Conservation (phyloP, 2,329 filamentous ascomycete species). For the Pseudocercospora vitis region DNA sequence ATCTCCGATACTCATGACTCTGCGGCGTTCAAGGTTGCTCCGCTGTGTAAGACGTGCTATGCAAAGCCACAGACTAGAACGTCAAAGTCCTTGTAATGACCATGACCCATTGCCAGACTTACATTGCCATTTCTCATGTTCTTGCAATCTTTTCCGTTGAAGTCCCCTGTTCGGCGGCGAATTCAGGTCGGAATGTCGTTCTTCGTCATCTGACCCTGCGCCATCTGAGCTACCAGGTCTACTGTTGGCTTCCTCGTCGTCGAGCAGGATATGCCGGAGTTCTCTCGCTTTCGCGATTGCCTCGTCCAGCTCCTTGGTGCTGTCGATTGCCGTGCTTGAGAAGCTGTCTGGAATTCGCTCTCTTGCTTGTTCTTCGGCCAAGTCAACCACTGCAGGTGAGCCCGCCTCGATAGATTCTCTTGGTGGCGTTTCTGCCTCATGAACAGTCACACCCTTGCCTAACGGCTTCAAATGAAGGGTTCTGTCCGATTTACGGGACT, state of each 20-base stretch:
- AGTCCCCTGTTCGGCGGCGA: constrained; percentile 26
- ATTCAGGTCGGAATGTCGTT: constrained; percentile 8
- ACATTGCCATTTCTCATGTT: constrained; percentile 54
- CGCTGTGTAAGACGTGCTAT: too few species aligned
- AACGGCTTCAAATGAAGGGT: constrained; percentile 55
- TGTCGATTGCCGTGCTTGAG: background rate
- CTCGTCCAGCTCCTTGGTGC: constrained; percentile 60
- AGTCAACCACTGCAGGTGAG: constrained; percentile 1
- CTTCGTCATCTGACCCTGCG: constrained; percentile 16
- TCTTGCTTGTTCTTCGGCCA: background rate
- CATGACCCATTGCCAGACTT: too few species aligned
- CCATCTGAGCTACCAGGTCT: constrained; percentile 33
- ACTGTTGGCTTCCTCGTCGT: constrained; percentile 41
- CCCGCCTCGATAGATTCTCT: constrained; percentile 33
- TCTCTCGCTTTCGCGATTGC: constrained; percentile 64
- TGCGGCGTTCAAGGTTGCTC: too few species aligned
- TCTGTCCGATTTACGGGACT: constrained; percentile 26
- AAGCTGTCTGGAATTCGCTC: constrained; percentile 16
- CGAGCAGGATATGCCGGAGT: constrained; percentile 56
- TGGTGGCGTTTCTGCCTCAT: constrained; percentile 42
- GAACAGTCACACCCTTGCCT: constrained; percentile 43
- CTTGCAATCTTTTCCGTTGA: constrained; percentile 19
- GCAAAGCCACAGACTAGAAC: too few species aligned
- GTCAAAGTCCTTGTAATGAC: too few species aligned
- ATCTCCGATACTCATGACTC: too few species aligned